Conservation (phyloP, 139 green algal genomes). For the Chlorella sp. region DNA sequence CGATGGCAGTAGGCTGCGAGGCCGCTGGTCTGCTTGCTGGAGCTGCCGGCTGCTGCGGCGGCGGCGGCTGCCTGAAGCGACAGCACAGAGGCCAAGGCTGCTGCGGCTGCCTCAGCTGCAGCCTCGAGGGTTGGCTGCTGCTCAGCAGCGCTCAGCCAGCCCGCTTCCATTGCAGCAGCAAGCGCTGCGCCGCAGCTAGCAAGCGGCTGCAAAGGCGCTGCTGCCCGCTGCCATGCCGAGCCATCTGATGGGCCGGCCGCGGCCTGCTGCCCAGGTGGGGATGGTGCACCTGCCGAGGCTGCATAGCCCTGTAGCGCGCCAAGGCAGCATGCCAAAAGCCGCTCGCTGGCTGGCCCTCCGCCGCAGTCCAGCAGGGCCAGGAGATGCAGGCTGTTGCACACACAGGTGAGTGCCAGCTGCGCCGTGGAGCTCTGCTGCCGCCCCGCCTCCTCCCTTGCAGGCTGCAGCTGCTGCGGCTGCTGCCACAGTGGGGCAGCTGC, state of each 20-base stretch:
- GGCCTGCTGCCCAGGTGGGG: not conserved
- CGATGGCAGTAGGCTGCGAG: conserved; percentile 11
- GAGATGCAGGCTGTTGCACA: not conserved
- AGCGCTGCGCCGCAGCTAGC: not conserved
- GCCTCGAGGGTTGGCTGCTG: not conserved
- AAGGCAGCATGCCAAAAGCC: not conserved
- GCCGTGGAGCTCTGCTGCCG: not conserved
- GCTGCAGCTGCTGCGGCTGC: not conserved
- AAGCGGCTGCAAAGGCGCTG: not conserved
- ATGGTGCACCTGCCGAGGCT: not conserved
- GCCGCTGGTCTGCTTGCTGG: not conserved
- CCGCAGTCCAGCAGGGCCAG: not conserved
- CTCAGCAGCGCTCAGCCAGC: not conserved
- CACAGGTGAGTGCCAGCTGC: conserved; percentile 1
- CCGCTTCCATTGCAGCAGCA: not conserved
- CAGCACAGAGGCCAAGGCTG: not conserved
- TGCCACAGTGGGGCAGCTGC: not conserved
- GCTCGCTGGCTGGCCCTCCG: not conserved
- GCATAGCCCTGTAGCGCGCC: conserved; percentile 14
- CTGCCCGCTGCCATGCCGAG: not conserved
- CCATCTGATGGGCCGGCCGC: not conserved
- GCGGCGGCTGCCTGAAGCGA: not conserved
- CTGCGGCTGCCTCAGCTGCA: not conserved
- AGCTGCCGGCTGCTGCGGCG: not conserved
- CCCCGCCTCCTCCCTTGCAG: not conserved